phyloP scores from a whole-genome alignment of 371 early-diverging fungal species.

The Sporodiniella umbellata region DNA sequence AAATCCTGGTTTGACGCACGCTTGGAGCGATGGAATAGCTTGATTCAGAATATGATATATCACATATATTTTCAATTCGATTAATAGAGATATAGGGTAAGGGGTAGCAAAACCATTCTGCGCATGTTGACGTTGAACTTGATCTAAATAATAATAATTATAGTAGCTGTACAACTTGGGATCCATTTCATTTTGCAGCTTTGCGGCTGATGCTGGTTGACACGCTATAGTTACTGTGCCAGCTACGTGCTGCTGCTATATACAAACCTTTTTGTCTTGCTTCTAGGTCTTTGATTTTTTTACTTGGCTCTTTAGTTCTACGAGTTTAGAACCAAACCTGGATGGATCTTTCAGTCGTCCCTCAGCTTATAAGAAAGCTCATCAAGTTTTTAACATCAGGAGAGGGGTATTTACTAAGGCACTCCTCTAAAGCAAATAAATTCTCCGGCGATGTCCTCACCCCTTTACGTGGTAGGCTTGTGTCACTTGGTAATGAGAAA shows the following conservation, averaged over 20 bases:
- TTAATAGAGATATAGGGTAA: too few relatives aligned
- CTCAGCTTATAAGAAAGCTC: slow-evolving; percentile 79
- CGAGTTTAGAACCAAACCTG: slow-evolving; percentile 99
- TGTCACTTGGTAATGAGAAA: slow-evolving; percentile 11
- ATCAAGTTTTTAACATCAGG: slow-evolving; percentile 79
- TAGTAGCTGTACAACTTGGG: slow-evolving; percentile 46
- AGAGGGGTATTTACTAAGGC: slow-evolving; percentile 67
- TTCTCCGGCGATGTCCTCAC: slow-evolving; percentile 74
- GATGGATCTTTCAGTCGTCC: slow-evolving; percentile 88
- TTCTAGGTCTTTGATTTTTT: slow-evolving; percentile 36
- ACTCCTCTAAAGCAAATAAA: slow-evolving; percentile 67
- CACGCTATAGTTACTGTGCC: slow-evolving; percentile 44
- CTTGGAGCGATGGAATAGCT: too few relatives aligned
- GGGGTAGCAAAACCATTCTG: too few relatives aligned
- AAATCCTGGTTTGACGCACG: too few relatives aligned
- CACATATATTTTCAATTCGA: too few relatives aligned
- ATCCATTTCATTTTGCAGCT: slow-evolving; percentile 32
- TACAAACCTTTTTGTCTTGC: slow-evolving; percentile 35
- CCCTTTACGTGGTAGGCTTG: slow-evolving; percentile 50
- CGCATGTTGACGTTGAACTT: slow-evolving; percentile 38
- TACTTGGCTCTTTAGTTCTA: slow-evolving; percentile 85
- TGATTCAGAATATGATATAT: too few relatives aligned
- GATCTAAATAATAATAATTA: slow-evolving; percentile 47
- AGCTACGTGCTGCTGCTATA: slow-evolving; percentile 50
- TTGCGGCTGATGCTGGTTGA: slow-evolving; percentile 35